phyloP scores from a whole-genome alignment of 768 basidiomycete genomes.

The Cyathus striatus region DNA sequence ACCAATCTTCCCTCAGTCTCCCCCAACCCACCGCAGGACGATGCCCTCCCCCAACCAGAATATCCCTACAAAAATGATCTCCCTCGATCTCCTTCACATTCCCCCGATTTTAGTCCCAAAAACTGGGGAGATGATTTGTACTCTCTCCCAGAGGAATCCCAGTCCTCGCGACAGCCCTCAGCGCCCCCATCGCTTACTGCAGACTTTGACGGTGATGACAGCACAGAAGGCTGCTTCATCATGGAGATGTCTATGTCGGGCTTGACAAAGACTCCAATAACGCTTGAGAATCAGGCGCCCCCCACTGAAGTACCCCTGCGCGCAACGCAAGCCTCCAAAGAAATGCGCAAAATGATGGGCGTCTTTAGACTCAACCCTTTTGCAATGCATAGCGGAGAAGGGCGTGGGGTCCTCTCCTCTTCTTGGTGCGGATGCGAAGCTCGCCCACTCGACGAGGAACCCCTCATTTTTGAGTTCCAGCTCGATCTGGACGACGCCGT shows the following conservation, averaged over 20 bases:
- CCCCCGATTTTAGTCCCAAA: conserved; percentile 9
- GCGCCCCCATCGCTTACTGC: conserved; percentile 16
- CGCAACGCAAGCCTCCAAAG: conserved; percentile 64
- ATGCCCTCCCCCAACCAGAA: conserved; percentile 1
- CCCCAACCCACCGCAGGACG: conserved; percentile 1
- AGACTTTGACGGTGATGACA: conserved; percentile 12
- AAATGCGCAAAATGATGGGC: conserved; percentile 75
- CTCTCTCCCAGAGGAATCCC: conserved; percentile 4
- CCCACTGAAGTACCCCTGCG: conserved; percentile 69
- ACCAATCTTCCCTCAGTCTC: conserved; percentile 8
- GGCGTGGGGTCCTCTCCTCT: conserved; percentile 20
- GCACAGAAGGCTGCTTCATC: conserved; percentile 35
- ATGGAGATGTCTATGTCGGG: conserved; percentile 35
- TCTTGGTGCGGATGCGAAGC: conserved; percentile 29
- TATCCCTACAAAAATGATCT: conserved; percentile 11
- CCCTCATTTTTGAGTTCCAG: conserved; percentile 64
- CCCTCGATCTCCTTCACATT: conserved; percentile 15
- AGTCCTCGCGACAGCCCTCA: conserved; percentile 8
- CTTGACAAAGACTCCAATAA: conserved; percentile 9
- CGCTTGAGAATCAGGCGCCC: conserved; percentile 35
- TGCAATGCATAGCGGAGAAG: conserved; percentile 50
- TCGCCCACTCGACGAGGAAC: conserved; percentile 55
- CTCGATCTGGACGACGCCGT: conserved; percentile 26
- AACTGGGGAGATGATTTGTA: conserved; percentile 4
- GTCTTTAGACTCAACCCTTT: conserved; percentile 77